phyloP scores from a whole-genome alignment of 1,284 basidiomycete species.

The Heterobasidion irregulare region DNA sequence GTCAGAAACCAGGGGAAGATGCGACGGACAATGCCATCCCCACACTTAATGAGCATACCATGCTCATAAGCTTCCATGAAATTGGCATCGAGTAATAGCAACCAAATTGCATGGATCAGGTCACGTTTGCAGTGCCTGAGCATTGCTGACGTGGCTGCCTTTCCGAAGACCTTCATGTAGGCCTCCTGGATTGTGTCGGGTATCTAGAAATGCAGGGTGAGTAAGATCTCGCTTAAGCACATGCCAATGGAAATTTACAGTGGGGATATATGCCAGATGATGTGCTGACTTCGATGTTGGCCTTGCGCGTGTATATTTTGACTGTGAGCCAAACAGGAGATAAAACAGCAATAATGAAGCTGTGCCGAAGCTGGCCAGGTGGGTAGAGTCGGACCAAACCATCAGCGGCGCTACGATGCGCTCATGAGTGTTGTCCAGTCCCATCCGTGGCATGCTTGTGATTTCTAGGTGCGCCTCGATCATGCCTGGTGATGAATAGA shows the following conservation, averaged over 20 bases:
- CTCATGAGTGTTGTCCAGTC: not conserved
- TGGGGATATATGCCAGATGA: slow-evolving; percentile 1
- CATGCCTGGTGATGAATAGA: not conserved
- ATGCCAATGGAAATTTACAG: not conserved
- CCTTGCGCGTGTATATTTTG: not conserved
- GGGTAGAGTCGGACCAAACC: not conserved
- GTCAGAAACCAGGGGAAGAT: not conserved
- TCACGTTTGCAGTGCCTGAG: not conserved
- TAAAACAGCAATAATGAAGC: slow-evolving; percentile 1
- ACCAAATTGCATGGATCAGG: not conserved
- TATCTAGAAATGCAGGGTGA: not conserved
- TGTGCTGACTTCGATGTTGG: not conserved
- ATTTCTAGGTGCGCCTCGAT: not conserved
- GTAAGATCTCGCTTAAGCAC: not conserved
- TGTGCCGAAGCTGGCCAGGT: not conserved
- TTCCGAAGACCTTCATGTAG: not conserved
- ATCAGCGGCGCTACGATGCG: not conserved
- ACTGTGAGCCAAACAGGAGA: not conserved
- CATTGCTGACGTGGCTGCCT: not conserved
- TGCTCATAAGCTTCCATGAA: not conserved
- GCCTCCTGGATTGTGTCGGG: not conserved
- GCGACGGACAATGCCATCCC: not conserved
- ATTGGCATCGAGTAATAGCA: not conserved
- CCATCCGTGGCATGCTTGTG: not conserved
- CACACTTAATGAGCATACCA: not conserved